Conservation (phyloP, 495 filamentous ascomycete species). For the Glonium stellatum region DNA sequence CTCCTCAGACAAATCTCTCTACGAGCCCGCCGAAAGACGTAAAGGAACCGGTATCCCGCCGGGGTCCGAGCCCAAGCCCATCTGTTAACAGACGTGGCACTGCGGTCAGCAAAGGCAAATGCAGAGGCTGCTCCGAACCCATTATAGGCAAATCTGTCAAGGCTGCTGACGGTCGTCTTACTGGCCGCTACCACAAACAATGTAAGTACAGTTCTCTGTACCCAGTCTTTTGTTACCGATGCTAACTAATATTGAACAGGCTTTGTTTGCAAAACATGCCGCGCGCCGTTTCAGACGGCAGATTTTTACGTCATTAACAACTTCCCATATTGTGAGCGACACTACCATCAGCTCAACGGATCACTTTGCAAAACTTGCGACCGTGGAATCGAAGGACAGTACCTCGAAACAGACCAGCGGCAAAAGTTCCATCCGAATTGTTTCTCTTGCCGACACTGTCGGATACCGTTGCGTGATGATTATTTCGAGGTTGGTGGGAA, state of each 20-base stretch:
- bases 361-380: slow-evolving; percentile 76
- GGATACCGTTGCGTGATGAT: slow-evolving; percentile 33
- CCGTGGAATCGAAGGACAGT: slow-evolving; percentile 85
- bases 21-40: slow-evolving; percentile 27
- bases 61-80: slow-evolving; percentile 1
- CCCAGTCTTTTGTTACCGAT: neutral
- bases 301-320: slow-evolving; percentile 92
- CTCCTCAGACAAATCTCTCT: slow-evolving; percentile 13
- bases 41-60: neutral
- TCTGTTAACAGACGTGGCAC: slow-evolving; percentile 18
- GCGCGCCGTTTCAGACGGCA: slow-evolving; percentile 70
- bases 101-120: slow-evolving; percentile 56
- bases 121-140: slow-evolving; percentile 68
- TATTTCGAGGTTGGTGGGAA: slow-evolving; percentile 63
- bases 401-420: slow-evolving; percentile 73
- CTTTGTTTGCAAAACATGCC: slow-evolving; percentile 85
- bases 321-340: slow-evolving; percentile 79
- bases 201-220: slow-evolving; percentile 41
- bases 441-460: slow-evolving; percentile 62
- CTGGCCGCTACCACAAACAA: slow-evolving; percentile 85
- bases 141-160: slow-evolving; percentile 92
- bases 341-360: slow-evolving; percentile 88
- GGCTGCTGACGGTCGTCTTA: slow-evolving; percentile 86
- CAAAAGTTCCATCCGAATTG: slow-evolving; percentile 83
- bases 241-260: slow-evolving; percentile 13